Base-by-base conservation (phyloP, 176 grass and related monocot genomes). In the Eragrostis curvula region DNA sequence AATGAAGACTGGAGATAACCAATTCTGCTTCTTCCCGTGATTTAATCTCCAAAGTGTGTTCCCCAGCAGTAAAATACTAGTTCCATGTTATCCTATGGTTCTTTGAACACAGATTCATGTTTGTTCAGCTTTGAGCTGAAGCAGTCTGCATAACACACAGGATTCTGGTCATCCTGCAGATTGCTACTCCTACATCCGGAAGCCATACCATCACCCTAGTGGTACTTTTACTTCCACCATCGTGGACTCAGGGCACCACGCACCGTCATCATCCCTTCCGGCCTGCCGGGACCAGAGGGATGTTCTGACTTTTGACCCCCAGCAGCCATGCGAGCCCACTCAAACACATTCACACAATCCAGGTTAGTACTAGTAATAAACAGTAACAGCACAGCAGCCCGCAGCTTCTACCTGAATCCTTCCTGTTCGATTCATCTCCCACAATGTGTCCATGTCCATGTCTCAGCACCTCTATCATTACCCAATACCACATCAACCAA, bases 81-180 rank as follows among this genome's bases (percentile, higher is more conserved):
- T 95, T 87, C 90, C 93, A 92, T 47, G 85, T 88, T 81, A 92
- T 89, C 85, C 85, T 90, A 95, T 61, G 90, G 93, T 29, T 90
- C 84, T 46, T 85, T 85, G 81, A 90, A 90, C 75, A 96, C 90
- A 90, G 87, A 84, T 92, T 87, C 90, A 95, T 96, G 74, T 90
- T 90, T 23, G 93, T 86, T 90, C 93, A 92, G 5, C 93, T 92
- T 64, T 90, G 83, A 73, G 90, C 90, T 70, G 36, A 79, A 80
- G 73, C 79, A 86, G 90, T 92, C 87, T 92, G 79, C 40, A 81
- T 57, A 68, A 32, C 17, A 28, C 53, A 53, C 40, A 25, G 46
- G 42, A 44, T 12, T 65, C 66, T 15, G 44, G 58, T 61, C 24
- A 27, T 61, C 24, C 23, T 28, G 58, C 20, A 25, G 8, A 25